Conservation (phyloP, 1,139 yeast genomes). For the Pneumocystis carinii region DNA sequence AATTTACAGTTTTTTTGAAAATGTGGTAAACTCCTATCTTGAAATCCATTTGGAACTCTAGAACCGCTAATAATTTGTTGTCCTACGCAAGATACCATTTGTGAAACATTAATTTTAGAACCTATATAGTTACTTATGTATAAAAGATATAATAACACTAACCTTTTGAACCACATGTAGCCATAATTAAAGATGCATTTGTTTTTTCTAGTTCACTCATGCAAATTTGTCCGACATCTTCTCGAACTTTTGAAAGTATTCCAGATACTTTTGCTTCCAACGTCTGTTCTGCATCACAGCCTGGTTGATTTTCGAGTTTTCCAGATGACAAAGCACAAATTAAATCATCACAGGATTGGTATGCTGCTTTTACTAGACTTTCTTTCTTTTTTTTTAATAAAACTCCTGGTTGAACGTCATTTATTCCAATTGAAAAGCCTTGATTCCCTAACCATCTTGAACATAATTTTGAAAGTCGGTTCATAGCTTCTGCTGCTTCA, state of each 20-base stretch:
- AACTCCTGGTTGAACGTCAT: slow-evolving; percentile 87
- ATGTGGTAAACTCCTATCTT: slow-evolving; percentile 94
- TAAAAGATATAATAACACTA: background rate
- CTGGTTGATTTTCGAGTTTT: slow-evolving; percentile 93
- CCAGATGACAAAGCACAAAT: slow-evolving; percentile 71
- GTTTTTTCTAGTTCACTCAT: slow-evolving; percentile 76
- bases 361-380: slow-evolving; percentile 78
- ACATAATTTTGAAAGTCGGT: slow-evolving; percentile 94
- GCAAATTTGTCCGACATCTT: slow-evolving; percentile 97
- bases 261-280: slow-evolving; percentile 97
- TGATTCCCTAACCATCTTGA: slow-evolving; percentile 88
- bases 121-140: slow-evolving; percentile 22
- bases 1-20: slow-evolving; percentile 58
- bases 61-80: slow-evolving; percentile 97
- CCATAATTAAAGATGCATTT: slow-evolving; percentile 97
- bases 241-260: slow-evolving; percentile 86
- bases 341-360: slow-evolving; percentile 79
- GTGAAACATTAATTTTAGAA: slow-evolving; percentile 92
- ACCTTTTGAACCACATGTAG: slow-evolving; percentile 94
- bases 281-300: slow-evolving; percentile 97
- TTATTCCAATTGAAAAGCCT: slow-evolving; percentile 94
- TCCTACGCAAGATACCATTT: slow-evolving; percentile 99
- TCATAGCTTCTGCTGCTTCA: slow-evolving; percentile 93
- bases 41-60: slow-evolving; percentile 99
- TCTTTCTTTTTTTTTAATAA: slow-evolving; percentile 69